Evolutionary conservation across 1,284 basidiomycete species (phyloP), one percentile per base, ranked within the genome.

Genomic region (Rhizoctonia solani): DNA sequence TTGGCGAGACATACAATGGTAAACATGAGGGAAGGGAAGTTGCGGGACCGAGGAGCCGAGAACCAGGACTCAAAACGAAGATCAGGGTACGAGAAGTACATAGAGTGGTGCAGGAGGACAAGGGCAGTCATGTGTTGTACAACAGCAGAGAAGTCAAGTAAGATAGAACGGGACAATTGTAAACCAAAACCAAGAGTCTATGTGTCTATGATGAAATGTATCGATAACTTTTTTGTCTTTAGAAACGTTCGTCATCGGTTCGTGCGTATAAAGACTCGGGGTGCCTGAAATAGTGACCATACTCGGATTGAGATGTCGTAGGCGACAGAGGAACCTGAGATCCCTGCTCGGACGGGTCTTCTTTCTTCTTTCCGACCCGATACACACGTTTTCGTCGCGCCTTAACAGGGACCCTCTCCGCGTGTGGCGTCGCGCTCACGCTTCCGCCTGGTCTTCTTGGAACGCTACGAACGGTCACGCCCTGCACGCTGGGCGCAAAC

Each of bases 381-480:
- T 89, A 88, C 14, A 83, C 87, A 49, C 93, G 83, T 75, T 92
- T 93, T 63, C 93, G 81, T 72, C 79, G 84, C 6, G 91, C 93
- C 74, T 90, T 93, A 56, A 87, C 81, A 2, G 85, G 83, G 70
- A 79, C 79, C 16, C 79, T 79, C 68, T 83, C 83, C n/a, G 73
- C 72, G 39, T 59, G 74, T 72, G 11, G 71, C 72, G 73, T 73
- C 21, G 73, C 69, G 23, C 74, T 73, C 9, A 73, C 72, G 73
- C 74, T 44, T 74, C 74, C 14, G 77, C 72, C 34, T 76, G 79
- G 68, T 83, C 81, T 54, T 83, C 78, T 89, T 1, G 90, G 93
- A 41, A 89, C 89, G 69, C 89, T 92, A 25, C 93, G 84, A 2
- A 95, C 92, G 3, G 93, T 92, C 75, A 95, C 95, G 77, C 96